Base-by-base conservation (phyloP, 2,329 filamentous ascomycete genomes). In the Rhexocercosporidium sp. region DNA sequence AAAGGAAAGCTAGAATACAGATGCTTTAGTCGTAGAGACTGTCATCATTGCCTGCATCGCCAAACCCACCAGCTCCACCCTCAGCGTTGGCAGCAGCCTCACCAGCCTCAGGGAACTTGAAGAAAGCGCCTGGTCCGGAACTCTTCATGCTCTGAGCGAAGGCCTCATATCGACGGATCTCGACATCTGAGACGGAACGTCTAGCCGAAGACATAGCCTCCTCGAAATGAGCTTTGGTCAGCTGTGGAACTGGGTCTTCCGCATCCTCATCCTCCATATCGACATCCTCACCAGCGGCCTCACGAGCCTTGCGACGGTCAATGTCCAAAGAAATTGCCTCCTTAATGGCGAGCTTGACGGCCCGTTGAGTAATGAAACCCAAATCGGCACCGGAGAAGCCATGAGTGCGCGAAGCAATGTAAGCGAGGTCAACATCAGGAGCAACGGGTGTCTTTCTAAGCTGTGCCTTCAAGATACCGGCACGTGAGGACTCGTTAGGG, bases 101-200 rank as follows among this genome's bases (percentile, higher is more conserved):
- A 66, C 88, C 88, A 16, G 86, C 83, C 69, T 81, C 80, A 37
- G 92, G 95, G 90, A 99, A 99, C 82, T 96, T 94, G 92, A 99
- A 99, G 88, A 96, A 97, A 75, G 93, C 94, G 77, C 94, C 95
- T 46, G 94, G 94, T 61, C 94, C 94, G 68, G 93, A 90, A 80
- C 97, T 97, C 92, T 99, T 99, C 94, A 99, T 96, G 80, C 95
- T 95, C 84, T 98, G 95, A 47, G 95, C 92, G 77, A 99, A 99
- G 4, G 96, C 95, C 86, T 99, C 96, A 83, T 99, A 99, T 69
- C 95, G 91, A 78, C 96, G 92, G 76, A 99, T 97, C 86, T 99
- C 96, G 25, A 98, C 95, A 74, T 99, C 96, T 66, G 89, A 94
- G 74, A 99, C 96, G 31, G 96, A 98, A 79, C 92, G 90, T 81